A percentile compares a stretch with the other conserved stretches of the same genome.
phyloP scores from a whole-genome alignment of 2,329 filamentous ascomycete genomes.

The Fusarium oligoseptatum region DNA sequence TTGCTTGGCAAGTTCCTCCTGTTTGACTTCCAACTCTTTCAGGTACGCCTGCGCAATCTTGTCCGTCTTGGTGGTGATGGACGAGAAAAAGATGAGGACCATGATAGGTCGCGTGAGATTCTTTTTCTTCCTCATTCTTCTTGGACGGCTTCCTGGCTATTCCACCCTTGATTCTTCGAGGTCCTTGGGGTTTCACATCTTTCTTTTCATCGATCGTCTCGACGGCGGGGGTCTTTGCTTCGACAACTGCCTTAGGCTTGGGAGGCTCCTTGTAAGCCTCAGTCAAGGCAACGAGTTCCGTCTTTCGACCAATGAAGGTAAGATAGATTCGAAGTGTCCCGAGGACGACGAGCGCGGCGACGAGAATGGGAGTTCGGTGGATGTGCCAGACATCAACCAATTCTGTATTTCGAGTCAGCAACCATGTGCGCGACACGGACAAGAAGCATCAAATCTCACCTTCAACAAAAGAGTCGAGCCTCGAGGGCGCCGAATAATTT shows the following conservation, averaged over 20 bases:
- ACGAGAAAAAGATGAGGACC: slow-evolving; percentile 88
- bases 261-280: slow-evolving; percentile 50
- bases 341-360: slow-evolving; percentile 55
- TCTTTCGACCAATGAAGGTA: slow-evolving; percentile 51
- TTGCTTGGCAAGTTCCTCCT: slow-evolving; percentile 62
- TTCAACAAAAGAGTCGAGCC: slow-evolving; percentile 43
- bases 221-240: slow-evolving; percentile 35
- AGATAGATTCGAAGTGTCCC: slow-evolving; percentile 59
- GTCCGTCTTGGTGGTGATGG: slow-evolving; percentile 86
- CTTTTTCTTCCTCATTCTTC: slow-evolving; percentile 43
- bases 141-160: slow-evolving; percentile 50
- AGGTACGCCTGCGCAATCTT: slow-evolving; percentile 75
- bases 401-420: slow-evolving; percentile 45
- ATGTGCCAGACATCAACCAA: slow-evolving; percentile 61
- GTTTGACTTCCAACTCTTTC: slow-evolving; percentile 64
- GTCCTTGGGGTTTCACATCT: slow-evolving; percentile 55
- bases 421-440: slow-evolving; percentile 11
- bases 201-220: slow-evolving; percentile 46
- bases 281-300: slow-evolving; percentile 55
- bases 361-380: slow-evolving; percentile 60
- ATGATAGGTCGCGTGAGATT: slow-evolving; percentile 68
- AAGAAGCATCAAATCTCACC: slow-evolving; percentile 28
- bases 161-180: slow-evolving; percentile 64
- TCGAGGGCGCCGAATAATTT: slow-evolving; percentile 43
- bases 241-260: slow-evolving; percentile 17